phyloP scores from a whole-genome alignment of 1,284 basidiomycete species.

The Cutaneotrichosporon sp. region DNA sequence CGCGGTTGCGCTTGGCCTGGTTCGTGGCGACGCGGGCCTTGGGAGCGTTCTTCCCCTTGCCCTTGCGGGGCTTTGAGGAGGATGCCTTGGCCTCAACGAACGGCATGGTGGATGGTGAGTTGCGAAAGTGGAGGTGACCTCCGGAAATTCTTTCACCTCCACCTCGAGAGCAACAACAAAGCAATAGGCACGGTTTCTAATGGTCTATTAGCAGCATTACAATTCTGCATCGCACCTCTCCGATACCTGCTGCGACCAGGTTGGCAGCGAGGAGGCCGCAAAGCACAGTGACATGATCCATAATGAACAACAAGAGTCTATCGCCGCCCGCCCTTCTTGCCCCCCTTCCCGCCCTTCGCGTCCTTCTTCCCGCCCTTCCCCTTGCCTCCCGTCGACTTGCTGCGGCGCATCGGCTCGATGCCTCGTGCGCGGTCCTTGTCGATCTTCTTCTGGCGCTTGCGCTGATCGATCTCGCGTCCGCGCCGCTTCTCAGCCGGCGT shows the following conservation, averaged over 20 bases:
- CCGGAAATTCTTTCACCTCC: conserved; percentile 9
- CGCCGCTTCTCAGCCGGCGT: conserved; percentile 42
- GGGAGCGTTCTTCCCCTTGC: conserved; percentile 17
- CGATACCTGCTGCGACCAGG: too few relatives aligned
- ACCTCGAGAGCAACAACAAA: not conserved
- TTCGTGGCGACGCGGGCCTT: conserved; percentile 43
- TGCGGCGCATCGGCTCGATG: conserved; percentile 7
- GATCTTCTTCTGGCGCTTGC: conserved; percentile 44
- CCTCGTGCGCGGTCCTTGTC: conserved; percentile 43
- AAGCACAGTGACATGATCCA: conserved; percentile 1
- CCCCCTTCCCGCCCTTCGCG: conserved; percentile 22
- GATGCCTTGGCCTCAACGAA: conserved; percentile 37
- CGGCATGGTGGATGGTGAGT: conserved; percentile 28
- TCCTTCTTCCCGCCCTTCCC: conserved; percentile 24
- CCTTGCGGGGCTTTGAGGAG: conserved; percentile 28
- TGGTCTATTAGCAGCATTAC: not conserved
- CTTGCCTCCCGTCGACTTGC: conserved; percentile 24
- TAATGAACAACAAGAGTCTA: conserved; percentile 1
- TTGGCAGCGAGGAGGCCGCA: too few relatives aligned
- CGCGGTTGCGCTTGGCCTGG: conserved; percentile 42
- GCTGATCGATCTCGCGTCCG: conserved; percentile 47
- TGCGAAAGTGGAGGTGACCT: not conserved
- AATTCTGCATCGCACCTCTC: too few relatives aligned
- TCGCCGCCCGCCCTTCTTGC: conserved; percentile 16
- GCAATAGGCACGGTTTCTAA: not conserved